Percentiles rank a stretch among this genome's conserved stretches.
Evolutionary conservation across 352 stramenopile genomes (phyloP).

Genomic region (Aphanomyces euteiches): DNA sequence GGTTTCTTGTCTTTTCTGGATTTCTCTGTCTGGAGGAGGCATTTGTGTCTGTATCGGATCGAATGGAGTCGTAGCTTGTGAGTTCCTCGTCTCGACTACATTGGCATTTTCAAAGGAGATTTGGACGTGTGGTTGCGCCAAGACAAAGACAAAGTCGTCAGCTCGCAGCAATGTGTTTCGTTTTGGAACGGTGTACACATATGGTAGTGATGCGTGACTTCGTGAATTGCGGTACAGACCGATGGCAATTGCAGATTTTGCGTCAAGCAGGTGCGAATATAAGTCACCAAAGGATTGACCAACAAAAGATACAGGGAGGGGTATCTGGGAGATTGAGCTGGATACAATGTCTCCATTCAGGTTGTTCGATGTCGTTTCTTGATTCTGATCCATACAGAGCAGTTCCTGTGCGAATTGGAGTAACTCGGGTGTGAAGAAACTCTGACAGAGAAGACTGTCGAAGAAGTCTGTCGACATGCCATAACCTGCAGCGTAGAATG

Average conservation of each 20-base stretch:
- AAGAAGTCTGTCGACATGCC: constrained; percentile 63
- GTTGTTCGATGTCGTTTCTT: neutral
- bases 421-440: constrained; percentile 59
- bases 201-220: constrained; percentile 44
- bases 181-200: constrained; percentile 50
- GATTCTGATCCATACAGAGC: constrained; percentile 57
- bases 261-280: constrained; percentile 45
- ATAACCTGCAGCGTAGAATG: constrained; percentile 64
- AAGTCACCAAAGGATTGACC: constrained; percentile 50
- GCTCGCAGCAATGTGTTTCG: constrained; percentile 42
- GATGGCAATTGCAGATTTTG: constrained; percentile 49
- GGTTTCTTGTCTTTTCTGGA: too few species aligned
- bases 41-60: too few species aligned
- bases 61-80: too few species aligned
- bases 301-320: constrained; percentile 44
- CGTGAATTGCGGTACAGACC: constrained; percentile 48
- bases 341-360: constrained; percentile 26
- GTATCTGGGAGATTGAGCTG: constrained; percentile 55
- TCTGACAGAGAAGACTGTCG: constrained; percentile 70
- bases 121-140: constrained; percentile 44
- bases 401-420: constrained; percentile 60
- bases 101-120: constrained; percentile 20
- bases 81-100: neutral
- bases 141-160: constrained; percentile 58
- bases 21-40: too few species aligned